Conservation (phyloP, 495 filamentous ascomycete genomes). For the Immersiella caudata region DNA sequence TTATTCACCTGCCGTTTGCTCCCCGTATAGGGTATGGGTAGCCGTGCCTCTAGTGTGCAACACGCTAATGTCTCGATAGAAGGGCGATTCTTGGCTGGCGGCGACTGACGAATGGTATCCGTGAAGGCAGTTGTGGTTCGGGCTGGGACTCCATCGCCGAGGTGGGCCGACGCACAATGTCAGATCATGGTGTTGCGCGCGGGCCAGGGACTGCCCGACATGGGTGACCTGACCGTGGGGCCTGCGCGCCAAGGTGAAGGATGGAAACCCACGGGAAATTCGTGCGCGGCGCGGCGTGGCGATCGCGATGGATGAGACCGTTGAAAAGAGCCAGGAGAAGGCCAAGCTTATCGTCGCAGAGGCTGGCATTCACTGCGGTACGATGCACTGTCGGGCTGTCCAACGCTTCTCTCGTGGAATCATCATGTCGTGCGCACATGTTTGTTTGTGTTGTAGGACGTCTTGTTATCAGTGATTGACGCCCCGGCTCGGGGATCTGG, state of each 20-base stretch:
- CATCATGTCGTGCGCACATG: background rate
- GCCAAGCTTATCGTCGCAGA: background rate
- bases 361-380: background rate
- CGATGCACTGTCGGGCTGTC: background rate
- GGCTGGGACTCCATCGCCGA: background rate
- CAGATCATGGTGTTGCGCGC: constrained; percentile 5
- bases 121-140: background rate
- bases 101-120: background rate
- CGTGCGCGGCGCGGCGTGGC: background rate
- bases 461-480: background rate
- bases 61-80: background rate
- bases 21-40: background rate
- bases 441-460: background rate
- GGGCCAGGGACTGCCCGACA: background rate
- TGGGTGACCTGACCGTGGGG: background rate
- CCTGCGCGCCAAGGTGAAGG: background rate
- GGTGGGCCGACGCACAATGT: background rate
- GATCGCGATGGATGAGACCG: background rate
- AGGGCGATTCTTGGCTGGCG: background rate
- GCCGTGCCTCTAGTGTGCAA: background rate
- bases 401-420: background rate
- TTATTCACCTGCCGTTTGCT: background rate
- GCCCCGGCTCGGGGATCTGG: background rate
- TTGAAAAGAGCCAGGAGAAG: background rate
- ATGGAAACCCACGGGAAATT: background rate